Base-by-base conservation (phyloP, 352 stramenopile species). In the Globisporangium cylindrosporum region DNA sequence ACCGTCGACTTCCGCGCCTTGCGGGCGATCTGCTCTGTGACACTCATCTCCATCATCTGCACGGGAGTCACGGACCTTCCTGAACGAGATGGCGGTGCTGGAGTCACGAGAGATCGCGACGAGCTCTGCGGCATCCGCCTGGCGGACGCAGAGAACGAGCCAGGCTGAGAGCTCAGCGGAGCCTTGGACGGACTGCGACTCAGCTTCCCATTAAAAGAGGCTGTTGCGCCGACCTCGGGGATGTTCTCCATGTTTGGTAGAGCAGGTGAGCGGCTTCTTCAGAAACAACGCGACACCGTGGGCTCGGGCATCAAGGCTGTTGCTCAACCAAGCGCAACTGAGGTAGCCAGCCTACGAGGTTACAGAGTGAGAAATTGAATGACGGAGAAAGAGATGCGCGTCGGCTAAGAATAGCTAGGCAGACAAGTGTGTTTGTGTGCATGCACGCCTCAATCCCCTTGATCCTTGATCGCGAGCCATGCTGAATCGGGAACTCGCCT, bases 1-100 rank as follows among this genome's bases (percentile, higher is more conserved):
- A 92, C 84, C 0, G 80, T 88, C 20, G 81, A 90, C 62, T 92
- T 91, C 59, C 80, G 74, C 1, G 81, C 82, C 56, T 88, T 79
- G 24, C 80, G 72, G 4, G 84, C 84, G 36, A 92, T 90, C 36
- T 92, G 84, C 68, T 92, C 84, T 7, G 81, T 89, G 46, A 85
- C 59, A 49, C 76, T 89, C 84, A 92, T 91, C 70, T 86, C 79
- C 8, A 64, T 38, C 43, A 64, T 43, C 55, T 66, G 60, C 51
- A 67, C 74, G 25, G 80, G 46, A 0, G 78, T 72, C 29, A 73
- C 79, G 3, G 64, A 73, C 4, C 66, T 76, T 8, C 71, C 66
- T 1, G 75, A 79, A 3, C 66, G 64, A 48, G 60, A 41, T 10
- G 70, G 75, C 0, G 78, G 72, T 0, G 67, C 73, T 0, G 66